Evolutionary conservation across 208 protist species (phyloP).

Genomic region (Leishmania mexicana): DNA sequence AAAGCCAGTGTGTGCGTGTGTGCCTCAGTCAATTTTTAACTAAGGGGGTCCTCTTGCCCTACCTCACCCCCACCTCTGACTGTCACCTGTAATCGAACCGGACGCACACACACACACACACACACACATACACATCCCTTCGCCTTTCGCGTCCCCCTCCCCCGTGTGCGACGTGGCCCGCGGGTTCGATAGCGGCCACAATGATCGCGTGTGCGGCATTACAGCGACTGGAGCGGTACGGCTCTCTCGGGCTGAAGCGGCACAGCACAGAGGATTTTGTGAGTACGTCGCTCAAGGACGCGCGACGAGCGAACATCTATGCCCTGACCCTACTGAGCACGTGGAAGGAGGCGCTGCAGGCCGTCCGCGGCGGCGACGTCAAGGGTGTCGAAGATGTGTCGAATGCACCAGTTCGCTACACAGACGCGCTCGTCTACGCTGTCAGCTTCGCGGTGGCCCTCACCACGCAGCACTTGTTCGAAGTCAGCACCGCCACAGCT

Average conservation of each 20-base stretch:
- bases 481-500: background rate
- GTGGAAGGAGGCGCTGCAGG: conserved; percentile 58
- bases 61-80: background rate
- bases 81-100: background rate
- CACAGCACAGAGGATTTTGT: conserved; percentile 76
- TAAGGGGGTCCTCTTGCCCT: background rate
- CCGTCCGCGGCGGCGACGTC: conserved; percentile 20
- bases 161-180: background rate
- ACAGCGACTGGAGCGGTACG: conserved; percentile 90
- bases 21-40: background rate
- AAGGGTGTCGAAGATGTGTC: background rate
- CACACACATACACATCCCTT: background rate
- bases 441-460: conserved; percentile 71
- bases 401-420: conserved; percentile 33
- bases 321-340: conserved; percentile 80
- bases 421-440: conserved; percentile 78
- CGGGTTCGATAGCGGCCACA: background rate
- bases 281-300: conserved; percentile 67
- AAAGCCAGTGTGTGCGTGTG: background rate
- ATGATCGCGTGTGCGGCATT: conserved; percentile 88
- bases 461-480: conserved; percentile 53
- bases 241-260: conserved; percentile 78
- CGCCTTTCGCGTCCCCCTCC: background rate
- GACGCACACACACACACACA: too few relatives aligned
- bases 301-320: conserved; percentile 73